Evolutionary conservation across 2,329 filamentous ascomycete species (phyloP), one percentile per base, ranked within the genome.

Genomic region (Sporothrix mexicana): DNA sequence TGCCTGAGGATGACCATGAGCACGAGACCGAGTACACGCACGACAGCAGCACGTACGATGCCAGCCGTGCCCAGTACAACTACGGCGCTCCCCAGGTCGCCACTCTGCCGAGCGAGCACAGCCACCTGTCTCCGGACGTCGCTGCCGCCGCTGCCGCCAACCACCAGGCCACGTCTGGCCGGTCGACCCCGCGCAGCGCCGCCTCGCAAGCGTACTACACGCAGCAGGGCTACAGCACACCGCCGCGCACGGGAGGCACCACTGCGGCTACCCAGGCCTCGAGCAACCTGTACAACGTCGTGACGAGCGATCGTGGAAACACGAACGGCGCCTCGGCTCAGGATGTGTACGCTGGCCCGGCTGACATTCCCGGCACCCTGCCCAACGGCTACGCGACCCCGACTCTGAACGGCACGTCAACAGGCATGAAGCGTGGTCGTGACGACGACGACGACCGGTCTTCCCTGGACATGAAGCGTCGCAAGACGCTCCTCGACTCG

Each of bases 21-120:
- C 89, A 93, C 75, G 91, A 93, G 77, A 85, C 90, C 41, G 94
- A 97, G 82, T 98, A 97, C 82, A 94, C 95, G 25, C 94, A 97
- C 78, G 91, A 93, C 79, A 92, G 90, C 80, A 90, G 88, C 73
- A 86, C 89, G 55, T 97, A 97, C 80, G 91, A 92, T 78, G 84
- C 88, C 61, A 92, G 87, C 80, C 92, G 94, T 73, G 86, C 85
- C 6, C 74, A 91, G 13, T 97, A 97, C 83, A 92, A 90, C 78
- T 97, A 97, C 83, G 67, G 72, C 9, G 68, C 73, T n/a, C 86
- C 91, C 8, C 87, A 90, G 20, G 88, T 93, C 45, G 87, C 88
- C 23, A 85, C 90, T 15, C 84, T 95, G 77, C 84, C 91, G 57
- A 89, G 87, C 71, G 93, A 97, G 62, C 91, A 93, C 79, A 81